A percentile compares a stretch with the other conserved stretches of the same genome.
Evolutionary conservation across 2,329 filamentous ascomycete species (phyloP).

Genomic region (Colletotrichum simmondsii): DNA sequence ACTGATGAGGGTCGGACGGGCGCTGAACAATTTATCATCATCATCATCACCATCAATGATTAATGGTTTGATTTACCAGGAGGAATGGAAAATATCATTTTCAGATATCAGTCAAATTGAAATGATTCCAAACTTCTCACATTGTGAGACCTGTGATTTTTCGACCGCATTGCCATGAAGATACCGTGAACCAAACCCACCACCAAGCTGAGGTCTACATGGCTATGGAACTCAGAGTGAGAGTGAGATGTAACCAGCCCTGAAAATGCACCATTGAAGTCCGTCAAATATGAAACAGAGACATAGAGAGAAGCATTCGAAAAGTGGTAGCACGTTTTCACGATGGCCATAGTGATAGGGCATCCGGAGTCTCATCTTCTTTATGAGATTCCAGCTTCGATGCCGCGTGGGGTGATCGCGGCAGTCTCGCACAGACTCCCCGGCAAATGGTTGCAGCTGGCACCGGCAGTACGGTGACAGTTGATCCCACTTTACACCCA

Average conservation of each 20-base stretch:
- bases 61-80: background rate
- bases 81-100: background rate
- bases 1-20: too few species aligned
- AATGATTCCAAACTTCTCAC: background rate
- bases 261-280: background rate
- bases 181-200: fast-evolving
- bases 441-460: background rate
- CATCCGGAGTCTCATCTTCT: background rate
- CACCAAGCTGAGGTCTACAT: background rate
- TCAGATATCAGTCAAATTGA: background rate
- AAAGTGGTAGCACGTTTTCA: fast-evolving
- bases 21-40: too few species aligned
- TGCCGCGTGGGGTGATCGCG: background rate
- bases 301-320: background rate
- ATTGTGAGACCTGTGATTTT: background rate
- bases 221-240: background rate
- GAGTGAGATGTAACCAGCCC: background rate
- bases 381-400: background rate
- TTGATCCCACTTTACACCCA: too few species aligned
- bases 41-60: too few species aligned
- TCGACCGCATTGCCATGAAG: background rate
- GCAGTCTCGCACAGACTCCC: background rate
- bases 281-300: background rate
- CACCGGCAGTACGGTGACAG: background rate
- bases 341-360: background rate